A percentile compares a stretch with the other conserved stretches of the same genome.
Evolutionary conservation across 306 rosid genomes (phyloP).

Genomic region (Malus asiatica): DNA sequence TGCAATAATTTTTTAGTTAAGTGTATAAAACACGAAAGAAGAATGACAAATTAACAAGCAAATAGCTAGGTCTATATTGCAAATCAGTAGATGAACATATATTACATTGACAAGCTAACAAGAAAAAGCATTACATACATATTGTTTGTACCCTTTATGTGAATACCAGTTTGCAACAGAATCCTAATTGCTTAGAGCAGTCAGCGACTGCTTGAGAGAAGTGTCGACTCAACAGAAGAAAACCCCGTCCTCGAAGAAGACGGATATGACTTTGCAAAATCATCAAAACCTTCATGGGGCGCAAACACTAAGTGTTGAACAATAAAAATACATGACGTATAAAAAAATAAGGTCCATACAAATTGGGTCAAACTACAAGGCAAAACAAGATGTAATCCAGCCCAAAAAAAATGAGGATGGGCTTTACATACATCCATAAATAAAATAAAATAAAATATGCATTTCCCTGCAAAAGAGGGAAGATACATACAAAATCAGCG

Average conservation of each 20-base stretch:
- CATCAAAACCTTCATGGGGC: conserved; percentile 17
- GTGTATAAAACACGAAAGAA: not conserved
- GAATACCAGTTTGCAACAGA: not conserved
- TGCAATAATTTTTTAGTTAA: too few species aligned
- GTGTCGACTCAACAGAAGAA: conserved; percentile 28
- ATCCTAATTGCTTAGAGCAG: not conserved
- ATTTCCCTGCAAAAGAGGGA: too few species aligned
- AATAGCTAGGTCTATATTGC: not conserved
- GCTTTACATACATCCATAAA: too few species aligned
- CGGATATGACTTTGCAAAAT: conserved; percentile 26
- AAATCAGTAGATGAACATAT: not conserved
- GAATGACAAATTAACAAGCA: not conserved
- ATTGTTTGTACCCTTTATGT: not conserved
- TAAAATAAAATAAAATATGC: too few species aligned
- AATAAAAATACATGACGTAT: too few species aligned
- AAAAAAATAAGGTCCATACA: too few species aligned
- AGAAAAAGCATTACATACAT: not conserved
- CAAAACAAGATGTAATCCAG: too few species aligned
- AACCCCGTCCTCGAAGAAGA: conserved; percentile 27
- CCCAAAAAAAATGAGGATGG: too few species aligned
- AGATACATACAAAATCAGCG: too few species aligned
- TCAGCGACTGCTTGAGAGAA: conserved; percentile 44
- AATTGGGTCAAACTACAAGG: too few species aligned
- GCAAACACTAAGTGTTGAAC: not conserved
- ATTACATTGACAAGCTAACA: not conserved